Evolutionary conservation across 108 stramenopile genomes (phyloP).

Genomic region (Hondaea fermentalgiana): DNA sequence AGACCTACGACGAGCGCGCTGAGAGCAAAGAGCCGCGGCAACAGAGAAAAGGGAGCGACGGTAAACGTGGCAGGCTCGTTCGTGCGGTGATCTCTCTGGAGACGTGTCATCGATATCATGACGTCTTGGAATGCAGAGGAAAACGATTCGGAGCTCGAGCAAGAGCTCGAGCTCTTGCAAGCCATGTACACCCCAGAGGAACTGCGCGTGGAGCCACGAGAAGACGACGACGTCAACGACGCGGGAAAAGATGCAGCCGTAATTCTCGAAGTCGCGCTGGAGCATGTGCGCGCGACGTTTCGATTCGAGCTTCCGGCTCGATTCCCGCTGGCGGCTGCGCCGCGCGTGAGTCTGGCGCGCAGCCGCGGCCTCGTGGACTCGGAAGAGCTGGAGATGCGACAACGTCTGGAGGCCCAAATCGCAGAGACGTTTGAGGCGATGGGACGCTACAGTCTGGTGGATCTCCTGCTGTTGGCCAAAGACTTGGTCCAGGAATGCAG

Average conservation of each 20-base stretch:
- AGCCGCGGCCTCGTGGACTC: not conserved
- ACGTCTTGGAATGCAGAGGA: not conserved
- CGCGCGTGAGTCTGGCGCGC: not conserved
- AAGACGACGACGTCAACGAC: not conserved
- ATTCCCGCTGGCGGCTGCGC: not conserved
- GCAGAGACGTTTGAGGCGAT: not conserved
- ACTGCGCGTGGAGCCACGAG: not conserved
- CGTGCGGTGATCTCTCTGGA: no score
- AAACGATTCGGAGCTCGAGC: not conserved
- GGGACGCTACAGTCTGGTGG: not conserved
- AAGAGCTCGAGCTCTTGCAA: not conserved
- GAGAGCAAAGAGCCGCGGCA: no score
- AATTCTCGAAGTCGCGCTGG: not conserved
- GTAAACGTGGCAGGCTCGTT: no score
- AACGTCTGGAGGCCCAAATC: not conserved
- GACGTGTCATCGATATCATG: no score
- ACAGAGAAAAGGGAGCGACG: no score
- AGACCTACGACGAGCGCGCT: no score
- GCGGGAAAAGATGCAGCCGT: not conserved
- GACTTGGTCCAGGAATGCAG: not conserved
- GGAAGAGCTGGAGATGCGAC: not conserved
- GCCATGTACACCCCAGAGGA: not conserved
- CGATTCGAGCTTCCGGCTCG: not conserved
- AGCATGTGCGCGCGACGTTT: not conserved
- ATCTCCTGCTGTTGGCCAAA: not conserved